Evolutionary conservation across 192 early-diverging fungal species (phyloP).

Genomic region (Allomyces macrogynus): DNA sequence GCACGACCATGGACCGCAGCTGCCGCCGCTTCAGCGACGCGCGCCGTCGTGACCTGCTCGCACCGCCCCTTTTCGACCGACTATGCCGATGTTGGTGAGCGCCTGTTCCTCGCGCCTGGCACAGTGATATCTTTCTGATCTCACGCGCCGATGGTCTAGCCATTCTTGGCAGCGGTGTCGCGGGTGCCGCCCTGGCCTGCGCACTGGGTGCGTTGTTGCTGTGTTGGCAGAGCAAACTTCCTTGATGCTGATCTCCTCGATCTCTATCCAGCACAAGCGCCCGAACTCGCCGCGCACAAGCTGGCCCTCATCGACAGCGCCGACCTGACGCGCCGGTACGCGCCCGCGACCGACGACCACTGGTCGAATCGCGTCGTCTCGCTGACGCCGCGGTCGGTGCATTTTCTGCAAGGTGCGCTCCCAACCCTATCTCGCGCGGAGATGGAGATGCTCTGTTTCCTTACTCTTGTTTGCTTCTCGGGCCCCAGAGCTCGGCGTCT

Average conservation of each 20-base stretch:
- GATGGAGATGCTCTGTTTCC: too few relatives aligned
- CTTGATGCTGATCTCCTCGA: too few relatives aligned
- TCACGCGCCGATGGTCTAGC: not conserved
- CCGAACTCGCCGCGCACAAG: not conserved
- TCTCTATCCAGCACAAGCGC: not conserved
- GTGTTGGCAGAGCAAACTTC: too few relatives aligned
- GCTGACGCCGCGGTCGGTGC: not conserved
- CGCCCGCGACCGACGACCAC: not conserved
- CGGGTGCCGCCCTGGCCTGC: not conserved
- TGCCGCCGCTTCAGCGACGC: too few relatives aligned
- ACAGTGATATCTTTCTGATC: too few relatives aligned
- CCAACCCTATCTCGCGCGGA: too few relatives aligned
- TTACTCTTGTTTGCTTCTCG: too few relatives aligned
- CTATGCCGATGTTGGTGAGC: too few relatives aligned
- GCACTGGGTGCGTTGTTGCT: not conserved
- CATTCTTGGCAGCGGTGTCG: not conserved
- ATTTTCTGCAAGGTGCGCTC: not conserved
- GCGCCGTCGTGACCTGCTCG: too few relatives aligned
- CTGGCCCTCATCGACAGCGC: not conserved
- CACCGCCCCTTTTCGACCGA: too few relatives aligned
- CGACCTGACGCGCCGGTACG: not conserved
- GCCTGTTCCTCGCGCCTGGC: too few relatives aligned
- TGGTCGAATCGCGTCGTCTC: not conserved
- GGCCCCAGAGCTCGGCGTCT: not conserved
- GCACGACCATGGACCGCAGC: too few relatives aligned